phyloP scores from a whole-genome alignment of 2,329 filamentous ascomycete species.

The Drechmeria coniospora region DNA sequence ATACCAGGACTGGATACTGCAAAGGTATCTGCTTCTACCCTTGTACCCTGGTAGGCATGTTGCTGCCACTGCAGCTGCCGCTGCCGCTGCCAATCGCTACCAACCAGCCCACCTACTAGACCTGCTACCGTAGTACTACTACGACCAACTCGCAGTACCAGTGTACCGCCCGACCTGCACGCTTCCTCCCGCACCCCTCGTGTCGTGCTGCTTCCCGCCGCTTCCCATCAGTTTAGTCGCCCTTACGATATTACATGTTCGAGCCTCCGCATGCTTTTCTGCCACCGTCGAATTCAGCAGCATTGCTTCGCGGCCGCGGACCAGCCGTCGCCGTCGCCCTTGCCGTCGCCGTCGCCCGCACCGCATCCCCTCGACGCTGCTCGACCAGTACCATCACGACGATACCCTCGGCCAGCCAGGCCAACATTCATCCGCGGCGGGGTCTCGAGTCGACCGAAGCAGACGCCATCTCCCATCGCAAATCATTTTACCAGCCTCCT shows the following conservation, averaged over 20 bases:
- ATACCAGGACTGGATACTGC: too few species aligned
- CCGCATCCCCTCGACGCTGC: constrained; percentile 1
- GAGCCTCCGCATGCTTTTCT: constrained; percentile 1
- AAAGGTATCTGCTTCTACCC: too few species aligned
- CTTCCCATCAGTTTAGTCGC: not conserved
- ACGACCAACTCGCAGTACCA: too few species aligned
- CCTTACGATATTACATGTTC: constrained; percentile 1
- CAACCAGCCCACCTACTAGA: not conserved
- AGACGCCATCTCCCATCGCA: constrained; percentile 6
- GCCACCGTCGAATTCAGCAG: constrained; percentile 1
- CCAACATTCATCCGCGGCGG: constrained; percentile 9
- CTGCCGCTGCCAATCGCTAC: not conserved
- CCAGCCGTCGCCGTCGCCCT: constrained; percentile 2
- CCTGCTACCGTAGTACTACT: not conserved
- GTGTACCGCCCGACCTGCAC: not conserved
- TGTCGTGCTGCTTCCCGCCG: constrained; percentile 1
- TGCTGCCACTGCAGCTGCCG: too few species aligned
- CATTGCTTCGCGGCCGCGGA: constrained; percentile 2
- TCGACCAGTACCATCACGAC: not conserved
- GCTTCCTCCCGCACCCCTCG: not conserved
- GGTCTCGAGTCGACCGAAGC: constrained; percentile 8
- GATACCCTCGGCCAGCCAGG: constrained; percentile 9
- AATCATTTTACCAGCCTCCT: constrained; percentile 5
- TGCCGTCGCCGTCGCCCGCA: constrained; percentile 2
- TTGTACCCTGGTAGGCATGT: too few species aligned